These are phyloP conservation scores for Nannochloropsis gaditana DNA, from an alignment of 108 stramenopile species.

Conservation along the genomic window DNA sequence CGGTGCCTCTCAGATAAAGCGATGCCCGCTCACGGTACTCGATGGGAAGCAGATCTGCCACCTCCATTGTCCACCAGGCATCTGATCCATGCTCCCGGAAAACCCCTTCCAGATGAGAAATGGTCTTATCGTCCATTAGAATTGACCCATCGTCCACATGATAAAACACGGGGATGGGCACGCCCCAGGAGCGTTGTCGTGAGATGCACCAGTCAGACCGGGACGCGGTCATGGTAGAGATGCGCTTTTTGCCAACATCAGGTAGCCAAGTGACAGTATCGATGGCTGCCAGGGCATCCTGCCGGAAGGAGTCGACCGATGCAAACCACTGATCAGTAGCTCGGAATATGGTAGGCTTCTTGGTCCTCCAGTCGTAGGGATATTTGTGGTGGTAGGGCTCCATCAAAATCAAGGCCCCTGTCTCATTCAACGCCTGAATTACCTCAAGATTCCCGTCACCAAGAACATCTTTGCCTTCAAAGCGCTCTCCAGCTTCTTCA, in stretches of 20 bases:
- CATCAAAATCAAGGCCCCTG: conserved; percentile 67
- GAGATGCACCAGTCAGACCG: conserved; percentile 98
- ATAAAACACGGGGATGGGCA: conserved; percentile 95
- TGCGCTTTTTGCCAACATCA: conserved; percentile 73
- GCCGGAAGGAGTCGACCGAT: conserved; percentile 83
- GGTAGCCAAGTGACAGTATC: conserved; percentile 87
- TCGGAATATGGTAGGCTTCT: conserved; percentile 96
- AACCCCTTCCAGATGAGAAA: conserved; percentile 70
- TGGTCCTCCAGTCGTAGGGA: conserved; percentile 99
- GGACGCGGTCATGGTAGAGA: conserved; percentile 62
- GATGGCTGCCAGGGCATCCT: conserved; percentile 74
- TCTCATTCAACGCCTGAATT: conserved; percentile 67
- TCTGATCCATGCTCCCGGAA: conserved; percentile 86
- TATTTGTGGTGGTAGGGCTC: conserved; percentile 95
- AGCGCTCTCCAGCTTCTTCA: conserved; percentile 72
- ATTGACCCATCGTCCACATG: conserved; percentile 34
- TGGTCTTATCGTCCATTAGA: conserved; percentile 72
- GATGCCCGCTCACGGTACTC: conserved; percentile 66
- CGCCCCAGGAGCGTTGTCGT: conserved; percentile 95
- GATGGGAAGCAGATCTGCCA: conserved; percentile 72
- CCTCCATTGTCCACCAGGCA: conserved; percentile 91
- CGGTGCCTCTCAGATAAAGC: conserved; percentile 88
- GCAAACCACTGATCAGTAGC: conserved; percentile 99
- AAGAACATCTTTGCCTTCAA: conserved; percentile 75
- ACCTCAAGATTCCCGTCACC: conserved; percentile 80